Conservation (phyloP, 768 basidiomycete species). For the Russula ochroleuca region DNA sequence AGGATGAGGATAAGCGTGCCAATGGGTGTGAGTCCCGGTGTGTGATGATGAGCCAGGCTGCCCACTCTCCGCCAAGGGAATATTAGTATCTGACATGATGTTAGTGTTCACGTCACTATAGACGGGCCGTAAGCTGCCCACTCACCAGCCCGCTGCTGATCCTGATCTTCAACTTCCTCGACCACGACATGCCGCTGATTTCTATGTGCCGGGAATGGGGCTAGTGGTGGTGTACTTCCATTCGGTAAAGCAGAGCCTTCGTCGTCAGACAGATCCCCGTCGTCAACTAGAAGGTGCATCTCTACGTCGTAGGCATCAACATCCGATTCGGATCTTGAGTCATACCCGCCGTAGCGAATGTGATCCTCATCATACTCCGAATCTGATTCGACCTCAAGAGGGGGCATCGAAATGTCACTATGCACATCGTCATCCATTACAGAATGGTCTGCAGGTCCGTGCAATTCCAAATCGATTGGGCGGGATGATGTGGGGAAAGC, state of each 20-base stretch:
- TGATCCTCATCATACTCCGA: constrained; percentile 21
- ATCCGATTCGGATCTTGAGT: constrained; percentile 23
- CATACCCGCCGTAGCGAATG: constrained; percentile 1
- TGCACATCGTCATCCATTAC: constrained; percentile 16
- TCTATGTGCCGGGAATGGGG: neutral
- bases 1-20: constrained; percentile 1
- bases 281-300: constrained; percentile 21
- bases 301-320: constrained; percentile 27
- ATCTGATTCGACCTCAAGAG: constrained; percentile 20
- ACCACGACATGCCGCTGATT: constrained; percentile 13
- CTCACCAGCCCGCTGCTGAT: constrained; percentile 14
- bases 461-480: neutral
- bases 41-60: constrained; percentile 4
- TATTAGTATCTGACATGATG: constrained; percentile 4
- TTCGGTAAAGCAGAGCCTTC: neutral
- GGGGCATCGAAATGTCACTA: constrained; percentile 23
- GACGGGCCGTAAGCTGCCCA: neutral
- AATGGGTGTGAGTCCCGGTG: neutral
- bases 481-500: neutral
- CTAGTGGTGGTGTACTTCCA: neutral
- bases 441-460: neutral
- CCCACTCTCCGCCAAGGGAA: neutral
- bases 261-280: constrained; percentile 10
- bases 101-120: neutral
- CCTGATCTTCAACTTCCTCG: constrained; percentile 21